Conservation (phyloP, 805 yeast species). For the Jamesozyma lodderae region DNA sequence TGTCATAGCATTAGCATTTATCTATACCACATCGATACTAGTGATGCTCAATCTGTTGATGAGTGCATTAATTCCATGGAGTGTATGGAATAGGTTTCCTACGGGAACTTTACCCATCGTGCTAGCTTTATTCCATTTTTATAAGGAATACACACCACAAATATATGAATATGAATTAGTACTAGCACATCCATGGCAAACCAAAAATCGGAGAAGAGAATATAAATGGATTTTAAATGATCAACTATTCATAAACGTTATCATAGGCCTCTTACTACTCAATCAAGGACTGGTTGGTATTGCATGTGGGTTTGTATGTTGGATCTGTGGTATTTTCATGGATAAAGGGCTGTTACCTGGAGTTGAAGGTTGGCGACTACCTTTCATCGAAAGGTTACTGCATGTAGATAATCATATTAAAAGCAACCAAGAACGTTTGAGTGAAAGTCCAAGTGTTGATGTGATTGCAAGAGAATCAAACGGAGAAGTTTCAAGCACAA, state of each 20-base stretch:
- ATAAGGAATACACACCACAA: constrained; percentile 34
- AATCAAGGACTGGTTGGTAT: constrained; percentile 37
- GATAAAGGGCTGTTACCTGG: constrained; percentile 39
- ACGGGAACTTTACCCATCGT: constrained; percentile 38
- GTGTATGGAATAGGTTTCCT: constrained; percentile 34
- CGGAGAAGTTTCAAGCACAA: not conserved
- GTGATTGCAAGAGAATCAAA: not conserved
- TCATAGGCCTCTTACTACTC: constrained; percentile 32
- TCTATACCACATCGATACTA: constrained; percentile 40
- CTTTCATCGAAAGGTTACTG: constrained; percentile 19
- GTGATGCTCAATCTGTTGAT: constrained; percentile 28
- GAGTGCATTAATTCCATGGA: constrained; percentile 28
- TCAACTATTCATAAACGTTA: constrained; percentile 27
- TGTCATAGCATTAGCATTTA: constrained; percentile 34
- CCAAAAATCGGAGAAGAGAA: constrained; percentile 11
- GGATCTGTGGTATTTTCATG: constrained; percentile 37
- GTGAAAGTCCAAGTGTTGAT: not conserved
- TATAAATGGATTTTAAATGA: constrained; percentile 27
- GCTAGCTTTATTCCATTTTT: constrained; percentile 33
- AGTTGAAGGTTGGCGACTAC: constrained; percentile 27
- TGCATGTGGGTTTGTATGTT: constrained; percentile 34
- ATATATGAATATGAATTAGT: constrained; percentile 34
- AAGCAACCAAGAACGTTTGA: not conserved
- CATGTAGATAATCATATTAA: constrained; percentile 21
- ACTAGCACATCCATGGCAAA: constrained; percentile 19